Base-by-base conservation (phyloP, 148 eudicot genomes). In the Spergularia marina region DNA sequence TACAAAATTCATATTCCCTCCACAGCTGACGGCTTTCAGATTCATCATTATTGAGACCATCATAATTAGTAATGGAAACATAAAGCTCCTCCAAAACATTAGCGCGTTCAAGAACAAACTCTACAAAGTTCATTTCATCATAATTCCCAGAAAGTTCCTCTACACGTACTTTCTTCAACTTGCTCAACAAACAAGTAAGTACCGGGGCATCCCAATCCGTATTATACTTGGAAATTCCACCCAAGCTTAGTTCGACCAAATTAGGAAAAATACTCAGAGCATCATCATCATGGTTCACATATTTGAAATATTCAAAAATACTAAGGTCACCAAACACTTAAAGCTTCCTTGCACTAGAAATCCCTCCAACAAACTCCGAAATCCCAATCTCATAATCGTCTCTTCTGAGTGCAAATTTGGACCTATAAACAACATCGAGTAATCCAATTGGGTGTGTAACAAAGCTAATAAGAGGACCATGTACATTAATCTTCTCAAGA, bases 1-100 rank as follows among this genome's bases (percentile, higher is more conserved):
- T 67, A 18, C 71, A 67, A 25, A 67, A 47, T 8, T 6, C 18
- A 12, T 67, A 67, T 9, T 67, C 71, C 71, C 20, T 44, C 71
- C 71, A 67, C 10, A 67, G 15, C 21, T 67, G 71, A 9, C 49
- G 10, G 10, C 49, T 67, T 47, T 67, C 71, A 4, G 53, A 52
- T 41, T 67, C 54, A 18, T 47, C 71, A 18, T 25, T 20, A n/a
- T 18, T 16, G 14, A 17, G 21, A 47, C 10, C 54, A 49, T 18
- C 71, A 10, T 17, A 2, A 34, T 67, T 47, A n/a, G 47, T 2
- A 67, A 67, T 30, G 13, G 6, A 7, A 11, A 67, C 15, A 9
- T 17, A 13, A 67, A 67, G 54, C 20, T 67, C 8, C 30, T 67
- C 71, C 71, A 67, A 67, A 23, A 47, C 71, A 18, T 18, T 10